These are phyloP conservation scores for Zygosaccharomyces bisporus DNA, from an alignment of 805 yeast species.

Conservation along the genomic window DNA sequence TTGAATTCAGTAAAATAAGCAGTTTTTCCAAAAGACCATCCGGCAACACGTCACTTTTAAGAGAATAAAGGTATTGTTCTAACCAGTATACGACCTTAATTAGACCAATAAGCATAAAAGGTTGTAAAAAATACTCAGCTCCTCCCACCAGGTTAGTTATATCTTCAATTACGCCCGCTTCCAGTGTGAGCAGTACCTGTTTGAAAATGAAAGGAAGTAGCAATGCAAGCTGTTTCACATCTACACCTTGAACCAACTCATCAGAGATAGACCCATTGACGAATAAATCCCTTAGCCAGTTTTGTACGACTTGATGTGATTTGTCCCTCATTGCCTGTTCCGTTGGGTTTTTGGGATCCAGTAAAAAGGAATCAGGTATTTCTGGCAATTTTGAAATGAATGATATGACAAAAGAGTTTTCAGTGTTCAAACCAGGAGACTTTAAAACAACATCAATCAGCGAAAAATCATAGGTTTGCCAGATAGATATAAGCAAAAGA, in stretches of 20 bases:
- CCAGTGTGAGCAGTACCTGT: conserved; percentile 63
- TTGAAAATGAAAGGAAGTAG: conserved; percentile 71
- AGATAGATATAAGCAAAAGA: conserved; percentile 43
- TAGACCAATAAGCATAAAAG: conserved; percentile 59
- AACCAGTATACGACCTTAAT: conserved; percentile 53
- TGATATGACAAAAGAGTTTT: conserved; percentile 34
- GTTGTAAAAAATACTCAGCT: conserved; percentile 80
- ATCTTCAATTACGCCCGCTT: conserved; percentile 48
- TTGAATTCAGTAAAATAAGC: conserved; percentile 38
- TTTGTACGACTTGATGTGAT: conserved; percentile 43
- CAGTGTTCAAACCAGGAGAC: conserved; percentile 16
- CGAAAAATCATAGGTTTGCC: conserved; percentile 38
- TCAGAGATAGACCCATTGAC: conserved; percentile 85
- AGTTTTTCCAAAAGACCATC: conserved; percentile 36
- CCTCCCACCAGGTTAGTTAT: conserved; percentile 66
- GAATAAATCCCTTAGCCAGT: conserved; percentile 79
- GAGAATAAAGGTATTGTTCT: conserved; percentile 39
- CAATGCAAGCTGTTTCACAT: conserved; percentile 61
- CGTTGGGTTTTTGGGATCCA: conserved; percentile 29
- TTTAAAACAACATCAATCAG: conserved; percentile 28
- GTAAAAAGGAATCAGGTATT: conserved; percentile 23
- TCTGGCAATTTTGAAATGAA: conserved; percentile 28
- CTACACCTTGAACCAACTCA: conserved; percentile 63
- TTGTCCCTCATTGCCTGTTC: conserved; percentile 25
- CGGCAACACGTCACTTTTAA: conserved; percentile 23